These are phyloP conservation scores for Toxicodendron radicans DNA, from an alignment of 345 rosid genomes.

Conservation along the genomic window DNA sequence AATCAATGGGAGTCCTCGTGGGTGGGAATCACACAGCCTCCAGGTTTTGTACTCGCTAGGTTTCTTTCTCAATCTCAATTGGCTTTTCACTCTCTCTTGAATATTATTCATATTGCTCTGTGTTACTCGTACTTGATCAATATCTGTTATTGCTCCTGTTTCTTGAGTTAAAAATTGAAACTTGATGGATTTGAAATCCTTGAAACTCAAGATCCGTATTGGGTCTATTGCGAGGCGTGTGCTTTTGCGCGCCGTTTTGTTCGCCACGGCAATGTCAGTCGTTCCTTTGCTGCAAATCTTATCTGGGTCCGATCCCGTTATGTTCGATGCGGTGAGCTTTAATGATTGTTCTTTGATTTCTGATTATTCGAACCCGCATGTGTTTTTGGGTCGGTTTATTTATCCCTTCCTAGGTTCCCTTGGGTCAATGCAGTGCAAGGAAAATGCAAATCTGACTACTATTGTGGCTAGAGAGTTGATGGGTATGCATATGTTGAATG, in stretches of 20 bases:
- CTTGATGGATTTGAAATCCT: slow-evolving; percentile 52
- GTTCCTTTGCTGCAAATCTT: slow-evolving; percentile 52
- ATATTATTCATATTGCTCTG: slow-evolving; percentile 7
- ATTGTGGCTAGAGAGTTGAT: slow-evolving; percentile 55
- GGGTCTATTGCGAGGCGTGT: slow-evolving; percentile 60
- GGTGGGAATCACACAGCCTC: slow-evolving; percentile 99
- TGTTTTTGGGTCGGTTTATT: slow-evolving; percentile 36
- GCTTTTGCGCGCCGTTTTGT: slow-evolving; percentile 57
- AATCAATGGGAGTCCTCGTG: slow-evolving; percentile 85
- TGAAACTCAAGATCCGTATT: slow-evolving; percentile 42
- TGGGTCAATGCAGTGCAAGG: slow-evolving; percentile 43
- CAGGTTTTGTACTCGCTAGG: slow-evolving; percentile 96
- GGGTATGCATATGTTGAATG: slow-evolving; percentile 45
- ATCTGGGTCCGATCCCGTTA: slow-evolving; percentile 40
- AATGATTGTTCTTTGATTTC: slow-evolving; percentile 42
- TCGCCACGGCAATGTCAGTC: slow-evolving; percentile 52
- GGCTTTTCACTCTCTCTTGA: slow-evolving; percentile 41
- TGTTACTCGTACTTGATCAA: neutral
- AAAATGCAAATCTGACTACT: slow-evolving; percentile 47
- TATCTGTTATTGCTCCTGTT: neutral
- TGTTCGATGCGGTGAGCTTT: slow-evolving; percentile 27
- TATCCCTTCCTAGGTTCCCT: slow-evolving; percentile 50
- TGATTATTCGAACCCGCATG: slow-evolving; percentile 31
- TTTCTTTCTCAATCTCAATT: slow-evolving; percentile 1
- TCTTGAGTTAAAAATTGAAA: slow-evolving; percentile 11